Conservation (phyloP, 768 basidiomycete genomes). For the Leccinum rimulosum region DNA sequence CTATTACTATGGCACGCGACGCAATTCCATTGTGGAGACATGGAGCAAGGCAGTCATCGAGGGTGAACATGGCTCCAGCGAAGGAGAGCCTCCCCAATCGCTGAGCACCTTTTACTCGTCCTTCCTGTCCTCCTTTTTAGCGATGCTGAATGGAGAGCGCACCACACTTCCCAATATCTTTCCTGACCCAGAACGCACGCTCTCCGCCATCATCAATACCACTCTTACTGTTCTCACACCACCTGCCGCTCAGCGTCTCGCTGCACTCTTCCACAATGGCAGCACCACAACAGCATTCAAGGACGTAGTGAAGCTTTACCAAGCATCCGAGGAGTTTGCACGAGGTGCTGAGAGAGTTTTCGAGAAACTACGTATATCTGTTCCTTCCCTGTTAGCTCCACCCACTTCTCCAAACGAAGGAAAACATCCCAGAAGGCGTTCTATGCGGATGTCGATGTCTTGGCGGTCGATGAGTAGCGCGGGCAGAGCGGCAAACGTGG, state of each 20-base stretch:
- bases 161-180: constrained; percentile 80
- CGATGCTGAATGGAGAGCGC: constrained; percentile 68
- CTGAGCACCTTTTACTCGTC: constrained; percentile 68
- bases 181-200: constrained; percentile 73
- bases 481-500: constrained; percentile 16
- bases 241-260: constrained; percentile 75
- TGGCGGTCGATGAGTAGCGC: constrained; percentile 41
- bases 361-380: constrained; percentile 59
- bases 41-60: constrained; percentile 65
- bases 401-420: constrained; percentile 23
- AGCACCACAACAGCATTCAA: constrained; percentile 55
- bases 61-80: constrained; percentile 17
- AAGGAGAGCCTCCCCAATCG: constrained; percentile 36
- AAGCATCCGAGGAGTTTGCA: constrained; percentile 82
- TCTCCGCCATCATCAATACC: constrained; percentile 81
- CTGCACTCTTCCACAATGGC: constrained; percentile 62
- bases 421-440: constrained; percentile 47
- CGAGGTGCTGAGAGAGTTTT: constrained; percentile 68
- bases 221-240: constrained; percentile 79
- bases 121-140: constrained; percentile 71
- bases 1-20: constrained; percentile 88
- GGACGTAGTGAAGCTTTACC: constrained; percentile 69
- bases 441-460: constrained; percentile 65
- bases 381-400: constrained; percentile 18
- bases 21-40: constrained; percentile 56